Evolutionary conservation across 2,329 filamentous ascomycete species (phyloP).

Genomic region (Pseudocercospora vitis): DNA sequence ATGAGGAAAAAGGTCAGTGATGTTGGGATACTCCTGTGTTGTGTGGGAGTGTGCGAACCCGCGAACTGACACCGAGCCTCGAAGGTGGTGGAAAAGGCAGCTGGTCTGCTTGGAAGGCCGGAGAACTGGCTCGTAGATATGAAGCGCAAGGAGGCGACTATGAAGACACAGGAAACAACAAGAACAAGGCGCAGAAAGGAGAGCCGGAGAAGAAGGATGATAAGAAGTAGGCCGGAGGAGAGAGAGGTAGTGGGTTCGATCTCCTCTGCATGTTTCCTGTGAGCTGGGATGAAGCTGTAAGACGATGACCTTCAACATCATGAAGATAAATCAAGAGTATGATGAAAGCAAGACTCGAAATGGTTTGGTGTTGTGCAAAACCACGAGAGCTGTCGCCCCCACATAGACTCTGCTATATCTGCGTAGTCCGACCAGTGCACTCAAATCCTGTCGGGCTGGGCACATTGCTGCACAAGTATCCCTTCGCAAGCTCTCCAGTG

Average conservation of each 20-base stretch:
- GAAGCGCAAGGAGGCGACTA: conserved; percentile 37
- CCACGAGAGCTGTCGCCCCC: not conserved
- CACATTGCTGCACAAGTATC: conserved; percentile 21
- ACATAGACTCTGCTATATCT: not conserved
- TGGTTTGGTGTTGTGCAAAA: not conserved
- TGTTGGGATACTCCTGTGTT: not conserved
- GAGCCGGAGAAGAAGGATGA: conserved; percentile 39
- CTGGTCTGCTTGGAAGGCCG: conserved; percentile 38
- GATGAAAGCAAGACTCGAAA: not conserved
- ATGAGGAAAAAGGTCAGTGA: conserved; percentile 35
- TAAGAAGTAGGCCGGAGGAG: too few relatives aligned
- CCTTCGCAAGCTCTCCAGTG: conserved; percentile 2
- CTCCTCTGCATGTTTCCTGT: not conserved
- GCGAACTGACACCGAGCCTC: not conserved
- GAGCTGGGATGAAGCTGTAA: too few relatives aligned
- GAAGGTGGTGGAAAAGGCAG: conserved; percentile 34
- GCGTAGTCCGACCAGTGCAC: conserved; percentile 12
- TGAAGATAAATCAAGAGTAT: too few relatives aligned
- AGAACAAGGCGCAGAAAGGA: conserved; percentile 34
- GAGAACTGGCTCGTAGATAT: conserved; percentile 35
- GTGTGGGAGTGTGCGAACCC: not conserved
- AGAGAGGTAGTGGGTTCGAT: not conserved
- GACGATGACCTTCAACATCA: too few relatives aligned
- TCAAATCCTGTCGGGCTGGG: conserved; percentile 15
- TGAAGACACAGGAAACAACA: conserved; percentile 34